Evolutionary conservation across 495 filamentous ascomycete genomes (phyloP), one percentile per base, ranked within the genome.

Genomic region (Penicillium robsamsonii): DNA sequence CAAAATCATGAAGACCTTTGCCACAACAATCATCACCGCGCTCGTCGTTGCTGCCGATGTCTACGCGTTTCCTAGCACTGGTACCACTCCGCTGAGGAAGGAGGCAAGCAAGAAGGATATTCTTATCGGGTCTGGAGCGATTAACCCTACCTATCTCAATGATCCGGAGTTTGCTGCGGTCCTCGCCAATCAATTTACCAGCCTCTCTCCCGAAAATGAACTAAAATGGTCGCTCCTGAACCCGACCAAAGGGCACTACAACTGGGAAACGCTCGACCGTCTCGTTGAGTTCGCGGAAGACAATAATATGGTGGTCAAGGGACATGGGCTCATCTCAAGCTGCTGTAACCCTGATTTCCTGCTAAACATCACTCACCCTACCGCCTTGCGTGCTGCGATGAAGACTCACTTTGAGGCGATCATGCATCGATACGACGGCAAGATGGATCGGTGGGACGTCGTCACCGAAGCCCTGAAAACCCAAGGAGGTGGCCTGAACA

Each of bases 261-360:
- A 44, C 42, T 44, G 42, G 42, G 38, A 41, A 4, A 18, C 38
- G n/a, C 5, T 41, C 10, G 42, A 44, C 11, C 20, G 42, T 20
- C 42, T 44, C 42, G 42, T 44, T 3, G 5, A 24, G 1, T 44
- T 44, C 22, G 42, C 42, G 0, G 42, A 44, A 44, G 42, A 44
- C 11, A 44, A 58, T 24, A 24, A 53, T 17, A 58, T 58, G 56
- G 41, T 53, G 30, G 49, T 58, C 22, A 58, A 58, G 35, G 56
- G 56, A 24, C 56, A 58, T 11, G 56, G 56, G 12, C 49, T 58
- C n/a, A 58, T 58, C 48, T 58, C 56, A 33, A 37, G 56, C 56
- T 58, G 56, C 56, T 58, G 56, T 35, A 58, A 58, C 49, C 56
- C 56, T 10, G 56, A 58, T 33, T 58, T 22, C 56, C 13, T 58